A percentile compares a stretch with the other conserved stretches of the same genome.
phyloP scores from a whole-genome alignment of 495 filamentous ascomycete species.

The Neurospora sp. region DNA sequence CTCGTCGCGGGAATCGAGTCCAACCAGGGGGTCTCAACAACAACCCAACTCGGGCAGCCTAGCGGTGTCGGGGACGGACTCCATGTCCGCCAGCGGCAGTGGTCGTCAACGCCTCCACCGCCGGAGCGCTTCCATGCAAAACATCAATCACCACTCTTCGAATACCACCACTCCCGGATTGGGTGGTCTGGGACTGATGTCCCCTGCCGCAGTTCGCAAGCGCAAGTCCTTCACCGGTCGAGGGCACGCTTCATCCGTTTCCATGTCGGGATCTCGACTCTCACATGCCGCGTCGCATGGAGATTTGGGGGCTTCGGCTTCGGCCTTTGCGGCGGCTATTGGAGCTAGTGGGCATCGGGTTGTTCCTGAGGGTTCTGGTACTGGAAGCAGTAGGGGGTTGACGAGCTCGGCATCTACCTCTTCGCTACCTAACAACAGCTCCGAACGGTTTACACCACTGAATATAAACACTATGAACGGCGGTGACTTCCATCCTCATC shows the following conservation, averaged over 20 bases:
- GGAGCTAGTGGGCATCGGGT: background rate
- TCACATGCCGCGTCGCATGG: background rate
- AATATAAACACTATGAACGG: background rate
- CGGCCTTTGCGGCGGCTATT: background rate
- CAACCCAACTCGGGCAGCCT: background rate
- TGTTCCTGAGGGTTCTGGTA: background rate
- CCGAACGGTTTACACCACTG: background rate
- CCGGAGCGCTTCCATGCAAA: conserved; percentile 19
- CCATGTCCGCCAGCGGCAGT: conserved; percentile 10
- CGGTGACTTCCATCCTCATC: background rate
- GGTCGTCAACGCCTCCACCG: conserved; percentile 15
- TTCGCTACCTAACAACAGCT: background rate
- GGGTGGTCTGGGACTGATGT: background rate
- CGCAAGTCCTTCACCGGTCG: conserved; percentile 18
- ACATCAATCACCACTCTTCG: conserved; percentile 8
- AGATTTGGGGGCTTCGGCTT: background rate
- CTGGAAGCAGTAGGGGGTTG: background rate
- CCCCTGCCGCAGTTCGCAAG: conserved; percentile 14
- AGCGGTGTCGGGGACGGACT: background rate
- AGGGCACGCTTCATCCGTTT: background rate
- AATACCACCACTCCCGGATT: conserved; percentile 1
- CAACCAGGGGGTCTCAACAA: background rate
- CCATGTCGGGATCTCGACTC: background rate
- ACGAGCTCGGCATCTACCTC: background rate
- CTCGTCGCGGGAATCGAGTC: conserved; percentile 1